Percentiles rank a stretch among this genome's conserved stretches.
phyloP scores from a whole-genome alignment of 306 rosid species.

The Luffa acutangula region DNA sequence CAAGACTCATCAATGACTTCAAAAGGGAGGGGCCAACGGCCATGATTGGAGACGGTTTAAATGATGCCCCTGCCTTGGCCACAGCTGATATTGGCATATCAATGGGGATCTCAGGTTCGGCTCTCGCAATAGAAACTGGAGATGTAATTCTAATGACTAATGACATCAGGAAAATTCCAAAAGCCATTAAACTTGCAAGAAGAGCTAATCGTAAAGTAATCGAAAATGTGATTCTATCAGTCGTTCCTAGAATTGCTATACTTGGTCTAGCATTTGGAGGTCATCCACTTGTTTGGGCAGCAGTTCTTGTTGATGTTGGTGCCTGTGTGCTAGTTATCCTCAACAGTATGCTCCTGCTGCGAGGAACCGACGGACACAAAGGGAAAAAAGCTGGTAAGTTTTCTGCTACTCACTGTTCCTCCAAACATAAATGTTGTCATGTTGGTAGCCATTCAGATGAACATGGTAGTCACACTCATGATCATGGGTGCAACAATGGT shows the following conservation, averaged over 20 bases:
- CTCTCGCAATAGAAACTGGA: constrained; percentile 82
- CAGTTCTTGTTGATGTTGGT: constrained; percentile 95
- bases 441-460: constrained; percentile 19
- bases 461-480: background rate
- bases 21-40: constrained; percentile 64
- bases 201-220: constrained; percentile 47
- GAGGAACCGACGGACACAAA: constrained; percentile 24
- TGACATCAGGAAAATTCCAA: constrained; percentile 72
- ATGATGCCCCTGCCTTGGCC: constrained; percentile 91
- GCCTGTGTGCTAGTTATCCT: constrained; percentile 73
- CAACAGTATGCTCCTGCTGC: constrained; percentile 82
- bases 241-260: constrained; percentile 46
- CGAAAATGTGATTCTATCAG: constrained; percentile 51
- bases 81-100: constrained; percentile 87
- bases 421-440: constrained; percentile 31
- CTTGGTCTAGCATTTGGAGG: constrained; percentile 75
- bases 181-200: constrained; percentile 68
- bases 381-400: constrained; percentile 31
- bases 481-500: background rate
- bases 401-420: constrained; percentile 19
- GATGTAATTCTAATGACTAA: constrained; percentile 75
- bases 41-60: constrained; percentile 91
- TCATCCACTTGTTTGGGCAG: constrained; percentile 95
- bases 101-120: constrained; percentile 97
- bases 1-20: constrained; percentile 48